phyloP scores from a whole-genome alignment of 2,329 filamentous ascomycete genomes.

The Hymenoscyphus repandus region DNA sequence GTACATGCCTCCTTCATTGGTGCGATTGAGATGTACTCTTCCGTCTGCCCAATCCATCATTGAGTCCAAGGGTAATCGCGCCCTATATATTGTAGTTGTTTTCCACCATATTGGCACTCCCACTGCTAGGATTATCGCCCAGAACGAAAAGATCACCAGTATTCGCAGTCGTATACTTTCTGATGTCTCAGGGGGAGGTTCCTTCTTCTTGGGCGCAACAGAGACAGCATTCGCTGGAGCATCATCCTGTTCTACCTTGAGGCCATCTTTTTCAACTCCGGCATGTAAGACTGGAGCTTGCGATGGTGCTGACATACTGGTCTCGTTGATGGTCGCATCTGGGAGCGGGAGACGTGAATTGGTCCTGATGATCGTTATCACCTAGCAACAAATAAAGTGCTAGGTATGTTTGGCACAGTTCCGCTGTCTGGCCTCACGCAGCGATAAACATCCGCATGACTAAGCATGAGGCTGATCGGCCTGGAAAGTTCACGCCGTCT shows the following conservation, averaged over 20 bases:
- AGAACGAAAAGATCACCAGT: constrained; percentile 80
- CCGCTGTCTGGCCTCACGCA: too few species aligned
- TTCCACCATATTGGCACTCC: constrained; percentile 94
- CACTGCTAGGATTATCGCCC: constrained; percentile 75
- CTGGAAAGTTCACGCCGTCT: too few species aligned
- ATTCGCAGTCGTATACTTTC: constrained; percentile 65
- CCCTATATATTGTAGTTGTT: constrained; percentile 88
- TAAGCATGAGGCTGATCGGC: too few species aligned
- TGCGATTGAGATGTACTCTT: constrained; percentile 51
- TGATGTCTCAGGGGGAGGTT: constrained; percentile 69
- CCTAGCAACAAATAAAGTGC: background rate
- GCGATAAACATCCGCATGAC: too few species aligned
- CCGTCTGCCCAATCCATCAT: constrained; percentile 94
- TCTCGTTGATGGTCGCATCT: constrained; percentile 12
- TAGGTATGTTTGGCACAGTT: too few species aligned
- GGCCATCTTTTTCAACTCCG: background rate
- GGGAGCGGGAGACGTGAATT: background rate
- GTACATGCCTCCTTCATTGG: background rate
- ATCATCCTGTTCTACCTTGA: constrained; percentile 8
- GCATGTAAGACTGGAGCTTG: constrained; percentile 8
- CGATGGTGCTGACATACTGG: constrained; percentile 20
- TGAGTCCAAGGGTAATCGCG: constrained; percentile 71
- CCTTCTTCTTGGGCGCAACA: constrained; percentile 25
- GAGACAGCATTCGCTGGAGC: constrained; percentile 24
- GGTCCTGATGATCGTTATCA: background rate